Conservation (phyloP, 225 moss, liverwort and hornwort species). For the Asterella californica region DNA sequence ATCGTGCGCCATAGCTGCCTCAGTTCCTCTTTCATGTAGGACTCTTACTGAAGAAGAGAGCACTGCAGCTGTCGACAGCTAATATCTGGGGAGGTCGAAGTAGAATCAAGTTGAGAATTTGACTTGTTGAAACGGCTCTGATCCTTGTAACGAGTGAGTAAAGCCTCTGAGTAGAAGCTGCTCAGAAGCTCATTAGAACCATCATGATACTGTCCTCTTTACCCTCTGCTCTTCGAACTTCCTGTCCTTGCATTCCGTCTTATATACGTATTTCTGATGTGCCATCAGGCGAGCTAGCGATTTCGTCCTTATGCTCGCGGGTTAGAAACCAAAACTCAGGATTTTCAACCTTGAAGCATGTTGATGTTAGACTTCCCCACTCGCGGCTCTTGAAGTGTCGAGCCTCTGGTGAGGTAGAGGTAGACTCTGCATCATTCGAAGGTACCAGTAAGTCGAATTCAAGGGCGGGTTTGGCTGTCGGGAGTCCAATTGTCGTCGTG, state of each 20-base stretch:
- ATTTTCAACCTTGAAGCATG: background rate
- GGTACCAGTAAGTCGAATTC: background rate
- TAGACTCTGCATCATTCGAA: background rate
- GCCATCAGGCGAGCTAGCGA: background rate
- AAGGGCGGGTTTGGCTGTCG: conserved; percentile 41
- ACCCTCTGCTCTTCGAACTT: background rate
- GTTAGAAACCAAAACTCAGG: background rate
- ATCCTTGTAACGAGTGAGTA: no score
- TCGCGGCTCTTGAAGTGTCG: conserved; percentile 6
- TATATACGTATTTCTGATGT: background rate
- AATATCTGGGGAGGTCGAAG: no score
- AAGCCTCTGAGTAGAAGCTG: no score
- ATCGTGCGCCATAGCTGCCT: no score
- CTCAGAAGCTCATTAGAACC: background rate
- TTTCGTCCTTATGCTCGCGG: background rate
- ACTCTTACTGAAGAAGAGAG: no score
- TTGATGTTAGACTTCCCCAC: background rate
- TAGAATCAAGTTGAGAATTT: no score
- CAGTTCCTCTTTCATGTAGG: no score
- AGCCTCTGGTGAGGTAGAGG: conserved; percentile 9
- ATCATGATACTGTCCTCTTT: background rate
- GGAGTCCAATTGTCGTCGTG: conserved; percentile 72
- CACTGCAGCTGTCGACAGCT: no score
- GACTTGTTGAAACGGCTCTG: no score
- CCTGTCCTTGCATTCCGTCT: background rate